phyloP scores from a whole-genome alignment of 2,329 filamentous ascomycete species.

The Dactylellina cionopaga region DNA sequence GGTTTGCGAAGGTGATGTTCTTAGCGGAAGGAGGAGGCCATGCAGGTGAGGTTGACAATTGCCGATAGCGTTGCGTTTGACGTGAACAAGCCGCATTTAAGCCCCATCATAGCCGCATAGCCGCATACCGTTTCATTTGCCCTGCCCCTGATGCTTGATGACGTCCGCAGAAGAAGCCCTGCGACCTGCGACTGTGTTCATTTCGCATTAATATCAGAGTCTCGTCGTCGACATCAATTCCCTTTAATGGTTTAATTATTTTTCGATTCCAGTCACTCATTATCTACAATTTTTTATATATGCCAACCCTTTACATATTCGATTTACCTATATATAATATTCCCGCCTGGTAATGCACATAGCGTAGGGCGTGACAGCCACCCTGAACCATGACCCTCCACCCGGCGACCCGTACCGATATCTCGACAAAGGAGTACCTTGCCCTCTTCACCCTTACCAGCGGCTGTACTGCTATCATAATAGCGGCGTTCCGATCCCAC shows the following conservation, averaged over 20 bases:
- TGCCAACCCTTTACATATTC: neutral
- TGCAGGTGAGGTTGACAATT: constrained; percentile 22
- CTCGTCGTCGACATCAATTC: constrained; percentile 3
- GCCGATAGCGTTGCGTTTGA: constrained; percentile 14
- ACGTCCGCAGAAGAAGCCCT: constrained; percentile 18
- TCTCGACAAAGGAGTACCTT: constrained; percentile 51
- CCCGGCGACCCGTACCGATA: constrained; percentile 44
- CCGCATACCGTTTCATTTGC: constrained; percentile 8
- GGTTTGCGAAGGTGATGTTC: neutral
- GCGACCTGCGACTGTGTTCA: constrained; percentile 37
- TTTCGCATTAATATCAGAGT: constrained; percentile 19
- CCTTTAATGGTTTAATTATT: constrained; percentile 14
- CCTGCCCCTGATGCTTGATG: constrained; percentile 9
- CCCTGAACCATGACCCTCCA: constrained; percentile 36
- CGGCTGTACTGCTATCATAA: constrained; percentile 76
- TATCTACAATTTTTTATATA: no score
- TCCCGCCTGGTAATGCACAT: constrained; percentile 10
- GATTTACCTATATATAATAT: neutral
- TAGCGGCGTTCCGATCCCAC: constrained; percentile 83
- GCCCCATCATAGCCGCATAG: constrained; percentile 30
- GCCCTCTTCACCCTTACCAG: constrained; percentile 69
- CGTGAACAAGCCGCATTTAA: constrained; percentile 9
- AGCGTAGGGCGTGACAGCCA: neutral
- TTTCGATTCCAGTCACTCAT: constrained; percentile 46
- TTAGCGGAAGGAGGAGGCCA: neutral